Evolutionary conservation across 2,329 filamentous ascomycete genomes (phyloP).

Genomic region (Alternaria sp.): DNA sequence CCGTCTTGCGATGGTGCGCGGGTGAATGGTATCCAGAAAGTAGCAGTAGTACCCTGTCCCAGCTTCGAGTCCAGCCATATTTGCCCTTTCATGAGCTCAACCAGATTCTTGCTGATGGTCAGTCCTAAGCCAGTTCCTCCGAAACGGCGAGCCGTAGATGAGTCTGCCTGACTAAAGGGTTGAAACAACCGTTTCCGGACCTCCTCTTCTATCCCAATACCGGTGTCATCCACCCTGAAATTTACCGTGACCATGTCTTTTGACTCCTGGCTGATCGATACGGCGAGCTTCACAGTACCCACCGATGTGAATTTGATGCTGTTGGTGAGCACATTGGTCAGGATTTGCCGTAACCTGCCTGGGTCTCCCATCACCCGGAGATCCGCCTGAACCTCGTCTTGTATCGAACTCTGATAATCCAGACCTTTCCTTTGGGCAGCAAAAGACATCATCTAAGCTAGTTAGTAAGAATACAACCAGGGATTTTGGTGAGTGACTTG

Average conservation of each 20-base stretch:
- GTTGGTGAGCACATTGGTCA: constrained; percentile 77
- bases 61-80: constrained; percentile 74
- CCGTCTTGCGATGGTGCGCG: constrained; percentile 67
- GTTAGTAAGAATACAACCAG: neutral
- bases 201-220: constrained; percentile 83
- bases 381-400: constrained; percentile 69
- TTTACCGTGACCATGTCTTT: constrained; percentile 71
- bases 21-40: constrained; percentile 80
- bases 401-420: constrained; percentile 72
- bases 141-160: constrained; percentile 80
- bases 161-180: constrained; percentile 83
- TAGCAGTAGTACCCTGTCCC: constrained; percentile 75
- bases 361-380: constrained; percentile 88
- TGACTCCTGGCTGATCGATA: constrained; percentile 70
- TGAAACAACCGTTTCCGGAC: constrained; percentile 77
- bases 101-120: constrained; percentile 79
- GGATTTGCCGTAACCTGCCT: constrained; percentile 82
- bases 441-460: constrained; percentile 75
- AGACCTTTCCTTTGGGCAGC: constrained; percentile 83
- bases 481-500: neutral
- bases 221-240: constrained; percentile 79
- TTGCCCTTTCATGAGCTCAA: constrained; percentile 81
- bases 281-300: constrained; percentile 64
- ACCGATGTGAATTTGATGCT: constrained; percentile 54
- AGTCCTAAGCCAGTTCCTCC: constrained; percentile 80